Percentiles rank a stretch among this genome's conserved stretches.
Conservation (phyloP, 164 flowering plant genomes). For the Amborella trichopoda region DNA sequence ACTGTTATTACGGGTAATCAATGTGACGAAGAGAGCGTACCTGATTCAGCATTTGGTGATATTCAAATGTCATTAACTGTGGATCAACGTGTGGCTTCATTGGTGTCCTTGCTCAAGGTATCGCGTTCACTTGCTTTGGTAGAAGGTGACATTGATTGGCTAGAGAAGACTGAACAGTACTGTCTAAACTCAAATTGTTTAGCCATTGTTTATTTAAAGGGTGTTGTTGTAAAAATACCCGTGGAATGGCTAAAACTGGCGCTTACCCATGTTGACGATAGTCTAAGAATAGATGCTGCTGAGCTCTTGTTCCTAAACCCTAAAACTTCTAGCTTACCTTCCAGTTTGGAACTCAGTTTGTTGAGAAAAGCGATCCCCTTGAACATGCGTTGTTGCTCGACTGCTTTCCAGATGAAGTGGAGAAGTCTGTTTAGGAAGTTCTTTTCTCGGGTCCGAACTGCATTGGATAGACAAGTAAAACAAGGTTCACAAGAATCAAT, state of each 20-base stretch:
- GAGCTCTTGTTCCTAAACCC: slow-evolving; percentile 87
- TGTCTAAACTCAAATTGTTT: slow-evolving; percentile 8
- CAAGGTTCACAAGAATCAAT: slow-evolving; percentile 56
- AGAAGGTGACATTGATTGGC: slow-evolving; percentile 84
- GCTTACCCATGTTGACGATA: slow-evolving; percentile 79
- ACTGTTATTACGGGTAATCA: slow-evolving; percentile 45
- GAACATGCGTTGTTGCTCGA: slow-evolving; percentile 93
- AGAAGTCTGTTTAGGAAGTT: slow-evolving; percentile 85
- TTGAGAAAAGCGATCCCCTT: slow-evolving; percentile 76
- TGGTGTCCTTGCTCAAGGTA: slow-evolving; percentile 83
- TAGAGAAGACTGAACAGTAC: slow-evolving; percentile 7
- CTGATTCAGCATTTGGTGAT: slow-evolving; percentile 16
- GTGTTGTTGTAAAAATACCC: slow-evolving; percentile 41
- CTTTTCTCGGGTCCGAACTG: slow-evolving; percentile 81
- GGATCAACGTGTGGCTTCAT: slow-evolving; percentile 72
- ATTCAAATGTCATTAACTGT: slow-evolving; percentile 23
- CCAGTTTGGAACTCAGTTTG: slow-evolving; percentile 69
- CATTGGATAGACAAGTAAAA: slow-evolving; percentile 83
- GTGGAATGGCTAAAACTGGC: slow-evolving; percentile 74
- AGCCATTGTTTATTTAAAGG: slow-evolving; percentile 58
- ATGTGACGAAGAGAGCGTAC: slow-evolving; percentile 17
- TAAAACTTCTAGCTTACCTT: slow-evolving; percentile 82
- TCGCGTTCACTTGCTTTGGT: slow-evolving; percentile 76
- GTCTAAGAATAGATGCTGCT: slow-evolving; percentile 92
- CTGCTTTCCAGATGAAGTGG: slow-evolving; percentile 98